These are phyloP conservation scores for Jacaranda copaia DNA, from an alignment of 257 asterid species.

Conservation along the genomic window DNA sequence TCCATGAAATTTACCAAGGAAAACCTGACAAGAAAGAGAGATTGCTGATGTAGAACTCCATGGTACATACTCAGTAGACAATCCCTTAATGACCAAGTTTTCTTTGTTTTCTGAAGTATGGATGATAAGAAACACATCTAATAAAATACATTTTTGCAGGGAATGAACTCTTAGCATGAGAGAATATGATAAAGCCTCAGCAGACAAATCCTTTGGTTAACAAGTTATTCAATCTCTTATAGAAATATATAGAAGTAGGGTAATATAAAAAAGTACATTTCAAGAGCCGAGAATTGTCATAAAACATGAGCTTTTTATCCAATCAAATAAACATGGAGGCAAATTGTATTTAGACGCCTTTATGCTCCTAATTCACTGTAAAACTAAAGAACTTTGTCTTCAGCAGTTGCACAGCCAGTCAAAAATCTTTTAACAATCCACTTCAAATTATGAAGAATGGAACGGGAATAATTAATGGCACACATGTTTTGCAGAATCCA, in stretches of 20 bases:
- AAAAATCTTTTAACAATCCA: slow-evolving; percentile 13
- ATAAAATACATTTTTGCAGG: neutral
- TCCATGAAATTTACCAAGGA: neutral
- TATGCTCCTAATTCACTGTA: neutral
- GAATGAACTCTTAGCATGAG: neutral
- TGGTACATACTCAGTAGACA: neutral
- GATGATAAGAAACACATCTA: neutral
- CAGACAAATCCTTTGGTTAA: neutral
- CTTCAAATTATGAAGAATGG: neutral
- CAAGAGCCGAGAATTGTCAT: neutral
- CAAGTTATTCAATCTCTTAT: neutral
- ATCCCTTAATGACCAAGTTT: slow-evolving; percentile 1
- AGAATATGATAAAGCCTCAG: neutral
- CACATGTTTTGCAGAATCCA: neutral
- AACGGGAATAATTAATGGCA: neutral
- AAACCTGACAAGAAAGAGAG: neutral
- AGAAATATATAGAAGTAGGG: neutral
- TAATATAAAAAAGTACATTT: neutral
- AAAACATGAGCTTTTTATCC: neutral
- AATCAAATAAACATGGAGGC: slow-evolving; percentile 9
- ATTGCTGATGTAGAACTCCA: neutral
- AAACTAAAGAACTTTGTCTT: neutral
- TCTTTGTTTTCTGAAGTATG: neutral
- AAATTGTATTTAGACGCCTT: neutral
- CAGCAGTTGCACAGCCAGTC: slow-evolving; percentile 5